Base-by-base conservation (phyloP, 208 protist genomes). In the Leishmania tropica region DNA sequence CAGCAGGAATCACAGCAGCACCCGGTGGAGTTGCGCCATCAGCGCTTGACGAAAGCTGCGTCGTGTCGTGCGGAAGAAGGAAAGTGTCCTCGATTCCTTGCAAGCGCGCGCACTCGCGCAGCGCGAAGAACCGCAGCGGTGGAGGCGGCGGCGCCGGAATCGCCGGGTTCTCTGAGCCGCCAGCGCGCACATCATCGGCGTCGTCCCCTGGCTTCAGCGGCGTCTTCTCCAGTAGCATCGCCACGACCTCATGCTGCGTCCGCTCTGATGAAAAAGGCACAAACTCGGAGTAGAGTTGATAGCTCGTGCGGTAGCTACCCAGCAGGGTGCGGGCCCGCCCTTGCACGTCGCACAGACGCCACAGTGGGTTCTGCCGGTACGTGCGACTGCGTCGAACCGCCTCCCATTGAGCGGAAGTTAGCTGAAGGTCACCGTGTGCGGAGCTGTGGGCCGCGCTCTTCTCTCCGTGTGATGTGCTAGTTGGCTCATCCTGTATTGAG, bases 281-380 rank as follows among this genome's bases (percentile, higher is more conserved):
- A 75, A 94, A 94, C 83, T 96, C 92, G 17, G 89, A 94, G 86
- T 93, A 96, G 3, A 96, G 75, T 81, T 93, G 89, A 83, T 89
- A 93, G 76, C 87, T 90, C 64, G 84, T 90, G 67, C 88, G 87
- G 74, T 96, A 94, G 80, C 89, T 93, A 13, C 90, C 88, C 85
- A 94, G 87, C 70, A 94, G 81, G 11, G 90, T 96, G 54, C 90
- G 87, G 17, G 92, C 90, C 51, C 81, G 67, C n/a, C 90, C 90
- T 10, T 62, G 21, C 53, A 96, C 7, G 64, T 92, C 85, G 28
- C 80, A 83, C 47, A 94, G 53, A 7, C 92, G 90, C 88, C 89
- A 94, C 42, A 71, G 10, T 2, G 91, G 89, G 81, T 85, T 86
- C 37, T 84, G 78, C 3, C 89, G 89, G 82, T 88, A 93, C 45